Evolutionary conservation across 2,329 filamentous ascomycete genomes (phyloP).

Genomic region (Colletotrichum salicis): DNA sequence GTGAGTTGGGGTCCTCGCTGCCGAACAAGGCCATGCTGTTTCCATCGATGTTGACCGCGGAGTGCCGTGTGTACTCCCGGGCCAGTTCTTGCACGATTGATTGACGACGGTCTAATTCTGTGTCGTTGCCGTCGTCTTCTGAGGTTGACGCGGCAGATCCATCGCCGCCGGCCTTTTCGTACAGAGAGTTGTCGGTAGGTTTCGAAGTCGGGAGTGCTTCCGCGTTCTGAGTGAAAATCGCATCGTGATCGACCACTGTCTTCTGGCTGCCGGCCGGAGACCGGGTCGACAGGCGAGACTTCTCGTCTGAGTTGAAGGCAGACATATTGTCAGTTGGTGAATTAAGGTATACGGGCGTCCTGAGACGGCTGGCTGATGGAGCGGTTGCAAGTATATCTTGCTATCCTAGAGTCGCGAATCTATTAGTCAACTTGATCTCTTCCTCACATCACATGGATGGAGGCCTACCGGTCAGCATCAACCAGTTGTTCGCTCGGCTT

Average conservation of each 20-base stretch:
- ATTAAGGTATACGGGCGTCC: not conserved
- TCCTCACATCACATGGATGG: not conserved
- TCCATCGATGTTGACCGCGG: constrained; percentile 34
- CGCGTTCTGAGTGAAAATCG: not conserved
- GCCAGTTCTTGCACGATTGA: constrained; percentile 40
- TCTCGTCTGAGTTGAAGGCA: constrained; percentile 14
- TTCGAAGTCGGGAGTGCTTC: not conserved
- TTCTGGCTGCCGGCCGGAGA: constrained; percentile 33
- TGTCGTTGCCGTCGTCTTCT: constrained; percentile 29
- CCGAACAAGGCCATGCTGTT: constrained; percentile 42
- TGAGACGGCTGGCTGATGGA: constrained; percentile 25
- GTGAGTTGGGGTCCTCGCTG: constrained; percentile 51
- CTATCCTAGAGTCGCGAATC: not conserved
- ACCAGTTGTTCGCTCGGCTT: constrained; percentile 22
- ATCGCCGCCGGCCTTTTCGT: constrained; percentile 1
- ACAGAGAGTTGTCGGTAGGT: not conserved
- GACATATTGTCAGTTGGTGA: constrained; percentile 15
- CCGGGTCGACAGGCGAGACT: not conserved
- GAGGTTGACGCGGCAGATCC: constrained; percentile 15
- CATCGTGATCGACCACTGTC: constrained; percentile 29
- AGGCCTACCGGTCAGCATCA: constrained; percentile 29
- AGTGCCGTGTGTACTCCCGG: constrained; percentile 38
- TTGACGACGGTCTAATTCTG: constrained; percentile 35
- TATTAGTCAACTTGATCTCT: not conserved
- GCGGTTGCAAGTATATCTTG: constrained; percentile 28